phyloP scores from a whole-genome alignment of 768 basidiomycete species.

The Phanerochaete sordida region DNA sequence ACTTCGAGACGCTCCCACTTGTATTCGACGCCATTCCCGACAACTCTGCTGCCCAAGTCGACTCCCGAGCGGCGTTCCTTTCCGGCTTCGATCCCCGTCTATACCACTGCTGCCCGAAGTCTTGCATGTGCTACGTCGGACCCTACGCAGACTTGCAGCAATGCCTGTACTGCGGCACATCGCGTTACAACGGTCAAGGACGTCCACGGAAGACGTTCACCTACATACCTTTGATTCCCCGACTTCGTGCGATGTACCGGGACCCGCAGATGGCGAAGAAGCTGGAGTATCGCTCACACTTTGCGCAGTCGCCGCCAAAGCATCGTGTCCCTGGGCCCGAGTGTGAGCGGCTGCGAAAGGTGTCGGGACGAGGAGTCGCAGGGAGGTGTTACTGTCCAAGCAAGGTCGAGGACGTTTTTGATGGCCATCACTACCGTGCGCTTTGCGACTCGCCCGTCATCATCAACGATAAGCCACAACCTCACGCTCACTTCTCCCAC shows the following conservation, averaged over 20 bases:
- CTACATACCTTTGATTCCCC: constrained; percentile 39
- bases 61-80: constrained; percentile 26
- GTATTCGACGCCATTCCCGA: background rate
- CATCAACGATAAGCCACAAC: constrained; percentile 22
- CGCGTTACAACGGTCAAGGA: constrained; percentile 20
- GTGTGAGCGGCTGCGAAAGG: background rate
- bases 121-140: constrained; percentile 37
- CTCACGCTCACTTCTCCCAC: constrained; percentile 34
- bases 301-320: background rate
- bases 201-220: constrained; percentile 27
- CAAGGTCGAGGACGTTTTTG: background rate
- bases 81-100: constrained; percentile 29
- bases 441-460: constrained; percentile 17
- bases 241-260: constrained; percentile 25
- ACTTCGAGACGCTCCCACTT: background rate
- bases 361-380: background rate
- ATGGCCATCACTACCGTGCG: background rate
- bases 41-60: background rate
- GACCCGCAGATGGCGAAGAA: constrained; percentile 15
- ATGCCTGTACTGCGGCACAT: constrained; percentile 35
- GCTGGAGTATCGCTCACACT: constrained; percentile 26
- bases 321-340: background rate
- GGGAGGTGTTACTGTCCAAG: constrained; percentile 1
- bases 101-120: constrained; percentile 42
- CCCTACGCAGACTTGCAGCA: constrained; percentile 19